Evolutionary conservation across 441 rosid species (phyloP).

Genomic region (Erodium texanum): DNA sequence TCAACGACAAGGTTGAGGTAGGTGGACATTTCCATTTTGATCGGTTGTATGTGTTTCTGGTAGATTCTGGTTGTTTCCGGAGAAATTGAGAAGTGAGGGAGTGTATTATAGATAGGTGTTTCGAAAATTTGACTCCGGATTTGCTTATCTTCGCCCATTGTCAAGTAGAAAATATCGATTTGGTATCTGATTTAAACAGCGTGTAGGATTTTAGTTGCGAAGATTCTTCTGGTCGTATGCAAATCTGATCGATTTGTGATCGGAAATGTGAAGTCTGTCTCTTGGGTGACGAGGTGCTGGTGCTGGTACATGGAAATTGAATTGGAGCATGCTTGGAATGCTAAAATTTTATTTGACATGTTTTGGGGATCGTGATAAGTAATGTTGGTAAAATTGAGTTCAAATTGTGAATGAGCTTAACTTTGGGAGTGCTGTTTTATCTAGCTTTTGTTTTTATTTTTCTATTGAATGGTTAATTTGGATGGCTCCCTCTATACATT

Average conservation of each 20-base stretch:
- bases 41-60: background rate
- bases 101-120: background rate
- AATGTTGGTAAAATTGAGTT: background rate
- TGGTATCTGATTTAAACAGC: background rate
- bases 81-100: background rate
- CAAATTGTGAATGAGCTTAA: background rate
- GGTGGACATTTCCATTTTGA: background rate
- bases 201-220: no score
- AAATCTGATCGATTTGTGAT: background rate
- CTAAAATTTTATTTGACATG: background rate
- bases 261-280: background rate
- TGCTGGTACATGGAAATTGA: background rate
- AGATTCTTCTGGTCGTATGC: background rate
- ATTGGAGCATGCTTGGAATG: background rate
- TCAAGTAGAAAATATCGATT: background rate
- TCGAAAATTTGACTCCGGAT: background rate
- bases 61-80: conserved; percentile 1
- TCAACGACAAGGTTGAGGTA: conserved; percentile 5
- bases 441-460: background rate
- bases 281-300: background rate
- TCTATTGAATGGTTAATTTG: background rate
- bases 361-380: background rate
- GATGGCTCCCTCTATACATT: background rate
- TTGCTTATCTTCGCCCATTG: background rate
- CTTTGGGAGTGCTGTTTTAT: background rate